Evolutionary conservation across 306 rosid species (phyloP).

Genomic region (Castanea mollissima): DNA sequence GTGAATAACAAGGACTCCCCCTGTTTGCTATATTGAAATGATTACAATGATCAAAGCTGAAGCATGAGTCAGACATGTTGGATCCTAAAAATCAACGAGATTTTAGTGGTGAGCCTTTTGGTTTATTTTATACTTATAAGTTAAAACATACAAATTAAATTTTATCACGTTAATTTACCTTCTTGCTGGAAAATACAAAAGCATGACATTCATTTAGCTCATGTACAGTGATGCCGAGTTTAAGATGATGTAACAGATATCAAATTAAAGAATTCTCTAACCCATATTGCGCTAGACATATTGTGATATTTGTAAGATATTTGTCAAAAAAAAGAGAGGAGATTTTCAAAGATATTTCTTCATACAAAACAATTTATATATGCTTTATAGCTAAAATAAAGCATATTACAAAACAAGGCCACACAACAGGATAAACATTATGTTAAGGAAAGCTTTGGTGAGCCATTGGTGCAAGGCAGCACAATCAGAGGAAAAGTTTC

Average conservation of each 20-base stretch:
- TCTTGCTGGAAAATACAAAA: background rate
- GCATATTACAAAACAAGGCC: background rate
- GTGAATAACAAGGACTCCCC: background rate
- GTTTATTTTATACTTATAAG: background rate
- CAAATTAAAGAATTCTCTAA: background rate
- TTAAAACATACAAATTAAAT: background rate
- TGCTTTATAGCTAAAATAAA: too few species aligned
- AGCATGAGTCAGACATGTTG: background rate
- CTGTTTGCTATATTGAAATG: background rate
- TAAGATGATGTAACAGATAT: background rate
- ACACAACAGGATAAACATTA: background rate
- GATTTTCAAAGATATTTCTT: background rate
- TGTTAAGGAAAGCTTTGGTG: background rate
- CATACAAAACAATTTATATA: background rate
- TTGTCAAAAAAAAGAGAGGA: background rate
- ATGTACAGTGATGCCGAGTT: background rate
- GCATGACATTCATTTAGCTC: background rate
- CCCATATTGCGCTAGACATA: background rate
- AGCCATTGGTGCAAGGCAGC: background rate
- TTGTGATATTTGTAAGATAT: background rate
- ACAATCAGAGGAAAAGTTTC: background rate
- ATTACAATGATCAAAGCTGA: background rate
- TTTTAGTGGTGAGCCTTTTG: background rate
- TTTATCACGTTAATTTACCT: background rate
- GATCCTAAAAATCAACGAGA: background rate